phyloP scores from a whole-genome alignment of 73 alveolate genomes.

The Tetrahymena borealis region DNA sequence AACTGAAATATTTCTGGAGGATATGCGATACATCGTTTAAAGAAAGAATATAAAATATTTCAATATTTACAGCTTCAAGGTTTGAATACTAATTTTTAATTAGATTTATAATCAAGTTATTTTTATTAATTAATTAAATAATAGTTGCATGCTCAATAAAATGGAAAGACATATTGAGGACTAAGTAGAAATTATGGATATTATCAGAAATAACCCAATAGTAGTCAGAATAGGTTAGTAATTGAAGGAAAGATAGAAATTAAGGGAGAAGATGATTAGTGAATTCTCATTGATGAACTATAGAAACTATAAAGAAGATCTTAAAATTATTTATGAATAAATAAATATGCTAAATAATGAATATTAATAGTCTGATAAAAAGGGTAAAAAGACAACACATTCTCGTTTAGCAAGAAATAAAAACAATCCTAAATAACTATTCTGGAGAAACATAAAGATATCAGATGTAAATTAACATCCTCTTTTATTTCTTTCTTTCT shows the following conservation, averaged over 20 bases:
- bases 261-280: not conserved
- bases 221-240: not conserved
- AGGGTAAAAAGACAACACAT: not conserved
- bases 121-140: not conserved
- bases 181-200: not conserved
- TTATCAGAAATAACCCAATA: not conserved
- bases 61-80: not conserved
- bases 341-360: not conserved
- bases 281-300: not conserved
- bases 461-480: conserved; percentile 1
- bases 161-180: not conserved
- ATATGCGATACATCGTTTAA: not conserved
- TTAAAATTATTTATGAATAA: not conserved
- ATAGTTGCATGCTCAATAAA: not conserved
- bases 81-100: not conserved
- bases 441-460: not conserved
- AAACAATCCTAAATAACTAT: not conserved
- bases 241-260: not conserved
- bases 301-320: not conserved
- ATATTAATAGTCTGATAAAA: not conserved
- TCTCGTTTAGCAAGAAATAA: not conserved
- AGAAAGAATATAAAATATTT: not conserved
- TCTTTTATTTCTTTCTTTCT: too few relatives aligned
- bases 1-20: not conserved
- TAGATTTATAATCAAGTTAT: not conserved